Evolutionary conservation across 305 asterid species (phyloP).

Genomic region (Fraxinus albicans): DNA sequence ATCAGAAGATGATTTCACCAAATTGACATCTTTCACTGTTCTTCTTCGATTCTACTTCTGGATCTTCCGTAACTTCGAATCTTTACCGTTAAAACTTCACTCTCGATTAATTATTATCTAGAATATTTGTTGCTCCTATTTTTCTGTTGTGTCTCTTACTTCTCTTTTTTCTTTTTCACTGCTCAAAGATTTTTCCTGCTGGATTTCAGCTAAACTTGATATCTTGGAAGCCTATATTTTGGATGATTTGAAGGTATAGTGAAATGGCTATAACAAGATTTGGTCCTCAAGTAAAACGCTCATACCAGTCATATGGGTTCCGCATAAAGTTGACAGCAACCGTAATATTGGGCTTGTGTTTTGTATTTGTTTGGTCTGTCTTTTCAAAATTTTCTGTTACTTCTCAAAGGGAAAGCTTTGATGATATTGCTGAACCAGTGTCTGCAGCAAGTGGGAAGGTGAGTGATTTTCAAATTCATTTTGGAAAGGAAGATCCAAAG

Average conservation of each 20-base stretch:
- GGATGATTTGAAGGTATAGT: slow-evolving; percentile 26
- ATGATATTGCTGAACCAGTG: slow-evolving; percentile 71
- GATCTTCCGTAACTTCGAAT: slow-evolving; percentile 44
- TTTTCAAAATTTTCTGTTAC: slow-evolving; percentile 74
- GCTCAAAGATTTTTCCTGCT: slow-evolving; percentile 6
- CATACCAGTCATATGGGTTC: slow-evolving; percentile 76
- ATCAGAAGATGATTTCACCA: not conserved
- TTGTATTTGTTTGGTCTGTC: slow-evolving; percentile 74
- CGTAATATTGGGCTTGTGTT: slow-evolving; percentile 77
- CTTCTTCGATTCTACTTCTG: slow-evolving; percentile 35
- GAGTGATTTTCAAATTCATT: slow-evolving; percentile 25
- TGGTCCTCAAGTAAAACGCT: slow-evolving; percentile 82
- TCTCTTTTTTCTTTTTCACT: not conserved
- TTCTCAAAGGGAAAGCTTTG: slow-evolving; percentile 79
- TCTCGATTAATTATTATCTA: slow-evolving; percentile 8
- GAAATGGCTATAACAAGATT: slow-evolving; percentile 74
- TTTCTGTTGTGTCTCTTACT: slow-evolving; percentile 19
- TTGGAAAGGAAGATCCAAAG: slow-evolving; percentile 40
- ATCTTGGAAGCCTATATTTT: slow-evolving; percentile 7
- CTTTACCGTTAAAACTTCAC: slow-evolving; percentile 34
- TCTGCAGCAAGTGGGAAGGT: slow-evolving; percentile 45
- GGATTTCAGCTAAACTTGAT: slow-evolving; percentile 20
- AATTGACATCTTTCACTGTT: slow-evolving; percentile 5
- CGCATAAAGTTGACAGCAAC: slow-evolving; percentile 64
- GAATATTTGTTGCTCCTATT: not conserved